Percentiles rank a stretch among this genome's conserved stretches.
Evolutionary conservation across 2,329 filamentous ascomycete genomes (phyloP).

Genomic region (Penicillium italicum): DNA sequence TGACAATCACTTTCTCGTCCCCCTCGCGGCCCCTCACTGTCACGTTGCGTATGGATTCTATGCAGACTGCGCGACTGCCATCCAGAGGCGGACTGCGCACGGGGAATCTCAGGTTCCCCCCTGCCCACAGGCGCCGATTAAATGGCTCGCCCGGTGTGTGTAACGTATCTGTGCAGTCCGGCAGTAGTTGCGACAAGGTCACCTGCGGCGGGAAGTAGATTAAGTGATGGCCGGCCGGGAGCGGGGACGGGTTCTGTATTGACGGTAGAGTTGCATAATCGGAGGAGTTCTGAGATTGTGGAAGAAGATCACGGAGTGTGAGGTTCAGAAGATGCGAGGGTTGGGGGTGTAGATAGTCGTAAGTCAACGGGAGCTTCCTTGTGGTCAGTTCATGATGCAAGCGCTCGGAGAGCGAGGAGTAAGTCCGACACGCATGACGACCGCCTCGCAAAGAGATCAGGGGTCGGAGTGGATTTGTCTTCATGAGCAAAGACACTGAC

Average conservation of each 20-base stretch:
- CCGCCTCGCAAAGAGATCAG: constrained; percentile 8
- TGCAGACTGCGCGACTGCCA: constrained; percentile 41
- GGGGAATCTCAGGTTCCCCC: constrained; percentile 64
- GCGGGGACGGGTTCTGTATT: constrained; percentile 24
- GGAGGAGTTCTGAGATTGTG: constrained; percentile 24
- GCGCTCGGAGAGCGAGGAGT: constrained; percentile 37
- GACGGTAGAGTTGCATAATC: constrained; percentile 35
- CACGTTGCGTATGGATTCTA: constrained; percentile 49
- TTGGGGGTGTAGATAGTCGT: constrained; percentile 59
- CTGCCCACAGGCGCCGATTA: constrained; percentile 80
- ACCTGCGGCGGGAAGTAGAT: constrained; percentile 79
- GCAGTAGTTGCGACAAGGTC: constrained; percentile 59
- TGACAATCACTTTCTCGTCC: constrained; percentile 59
- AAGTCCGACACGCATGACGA: constrained; percentile 13
- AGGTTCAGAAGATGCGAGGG: constrained; percentile 63
- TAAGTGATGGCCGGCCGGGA: constrained; percentile 65
- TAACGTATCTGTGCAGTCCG: constrained; percentile 79
- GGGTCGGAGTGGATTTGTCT: background rate
- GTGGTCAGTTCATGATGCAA: constrained; percentile 46
- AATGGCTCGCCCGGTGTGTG: constrained; percentile 73
- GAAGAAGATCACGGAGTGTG: constrained; percentile 57
- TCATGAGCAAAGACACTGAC: constrained; percentile 1
- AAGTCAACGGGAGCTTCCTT: constrained; percentile 48
- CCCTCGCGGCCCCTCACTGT: constrained; percentile 49
- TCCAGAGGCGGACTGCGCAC: constrained; percentile 30